Evolutionary conservation across 2,329 filamentous ascomycete genomes (phyloP).

Genomic region (Pezicula carpinea): DNA sequence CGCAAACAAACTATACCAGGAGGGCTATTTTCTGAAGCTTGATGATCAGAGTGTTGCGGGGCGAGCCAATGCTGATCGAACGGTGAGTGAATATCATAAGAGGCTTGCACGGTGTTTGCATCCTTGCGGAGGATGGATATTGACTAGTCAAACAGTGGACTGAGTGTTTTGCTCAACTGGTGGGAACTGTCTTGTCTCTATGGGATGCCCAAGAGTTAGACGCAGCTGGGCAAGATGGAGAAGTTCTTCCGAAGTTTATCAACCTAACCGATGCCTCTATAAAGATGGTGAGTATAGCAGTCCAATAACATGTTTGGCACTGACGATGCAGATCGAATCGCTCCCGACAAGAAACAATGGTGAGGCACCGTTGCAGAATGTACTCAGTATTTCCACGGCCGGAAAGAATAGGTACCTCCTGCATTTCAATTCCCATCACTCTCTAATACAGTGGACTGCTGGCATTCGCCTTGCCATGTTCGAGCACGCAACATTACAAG

Average conservation of each 20-base stretch:
- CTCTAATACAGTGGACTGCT: conserved; percentile 91
- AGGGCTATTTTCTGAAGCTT: conserved; percentile 95
- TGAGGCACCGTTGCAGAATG: conserved; percentile 84
- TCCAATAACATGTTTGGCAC: conserved; percentile 7
- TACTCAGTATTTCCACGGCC: conserved; percentile 91
- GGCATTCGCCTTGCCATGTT: conserved; percentile 91
- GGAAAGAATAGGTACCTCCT: conserved; percentile 92
- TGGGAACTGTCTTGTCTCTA: conserved; percentile 88
- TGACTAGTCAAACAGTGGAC: conserved; percentile 53
- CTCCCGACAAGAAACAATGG: conserved; percentile 75
- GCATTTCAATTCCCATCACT: conserved; percentile 93
- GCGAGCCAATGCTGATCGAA: conserved; percentile 76
- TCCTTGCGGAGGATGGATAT: not conserved
- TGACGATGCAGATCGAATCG: conserved; percentile 67
- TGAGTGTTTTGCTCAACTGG: conserved; percentile 94
- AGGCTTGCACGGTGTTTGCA: not conserved
- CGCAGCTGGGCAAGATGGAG: conserved; percentile 75
- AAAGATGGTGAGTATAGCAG: conserved; percentile 72
- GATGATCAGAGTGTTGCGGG: conserved; percentile 88
- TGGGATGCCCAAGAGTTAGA: conserved; percentile 96
- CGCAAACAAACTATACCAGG: conserved; percentile 93
- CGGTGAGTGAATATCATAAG: conserved; percentile 23
- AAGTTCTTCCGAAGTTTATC: conserved; percentile 88
- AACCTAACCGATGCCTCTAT: conserved; percentile 97
- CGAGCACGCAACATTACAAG: conserved; percentile 87